Percentiles rank a stretch among this genome's conserved stretches.
phyloP scores from a whole-genome alignment of 2,329 filamentous ascomycete genomes.

The Colletotrichum gloeosporioides region DNA sequence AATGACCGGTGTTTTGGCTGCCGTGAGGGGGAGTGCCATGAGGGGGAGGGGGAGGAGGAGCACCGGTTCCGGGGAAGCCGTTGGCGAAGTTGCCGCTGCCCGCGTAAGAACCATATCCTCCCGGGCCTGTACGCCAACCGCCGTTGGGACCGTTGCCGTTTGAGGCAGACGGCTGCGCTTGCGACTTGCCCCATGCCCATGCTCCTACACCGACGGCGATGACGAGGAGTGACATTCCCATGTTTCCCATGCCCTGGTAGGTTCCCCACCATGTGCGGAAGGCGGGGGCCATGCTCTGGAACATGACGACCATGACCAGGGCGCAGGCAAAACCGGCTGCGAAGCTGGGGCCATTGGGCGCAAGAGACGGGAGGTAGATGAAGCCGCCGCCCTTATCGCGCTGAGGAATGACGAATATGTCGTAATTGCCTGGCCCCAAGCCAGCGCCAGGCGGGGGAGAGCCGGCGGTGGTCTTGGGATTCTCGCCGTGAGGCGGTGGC shows the following conservation, averaged over 20 bases:
- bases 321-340: constrained; percentile 84
- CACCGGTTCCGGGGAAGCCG: constrained; percentile 14
- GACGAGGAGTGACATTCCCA: constrained; percentile 75
- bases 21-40: constrained; percentile 23
- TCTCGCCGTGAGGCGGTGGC: constrained; percentile 84
- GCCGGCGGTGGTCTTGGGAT: constrained; percentile 69
- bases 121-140: constrained; percentile 9
- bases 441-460: constrained; percentile 55
- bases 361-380: constrained; percentile 89
- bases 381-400: constrained; percentile 90
- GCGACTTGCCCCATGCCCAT: constrained; percentile 60
- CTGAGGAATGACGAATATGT: constrained; percentile 95
- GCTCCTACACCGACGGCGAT: constrained; percentile 77
- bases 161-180: constrained; percentile 35
- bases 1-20: constrained; percentile 18
- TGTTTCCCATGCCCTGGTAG: constrained; percentile 74
- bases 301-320: constrained; percentile 74
- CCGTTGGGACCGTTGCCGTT: constrained; percentile 10
- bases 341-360: constrained; percentile 89
- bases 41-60: constrained; percentile 17
- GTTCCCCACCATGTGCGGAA: constrained; percentile 75
- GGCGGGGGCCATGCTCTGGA: constrained; percentile 74
- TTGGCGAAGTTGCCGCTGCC: constrained; percentile 17
- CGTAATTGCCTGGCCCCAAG: constrained; percentile 88
- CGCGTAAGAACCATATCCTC: constrained; percentile 14